Evolutionary conservation across 345 rosid species (phyloP).

Genomic region (Pistacia atlantica): DNA sequence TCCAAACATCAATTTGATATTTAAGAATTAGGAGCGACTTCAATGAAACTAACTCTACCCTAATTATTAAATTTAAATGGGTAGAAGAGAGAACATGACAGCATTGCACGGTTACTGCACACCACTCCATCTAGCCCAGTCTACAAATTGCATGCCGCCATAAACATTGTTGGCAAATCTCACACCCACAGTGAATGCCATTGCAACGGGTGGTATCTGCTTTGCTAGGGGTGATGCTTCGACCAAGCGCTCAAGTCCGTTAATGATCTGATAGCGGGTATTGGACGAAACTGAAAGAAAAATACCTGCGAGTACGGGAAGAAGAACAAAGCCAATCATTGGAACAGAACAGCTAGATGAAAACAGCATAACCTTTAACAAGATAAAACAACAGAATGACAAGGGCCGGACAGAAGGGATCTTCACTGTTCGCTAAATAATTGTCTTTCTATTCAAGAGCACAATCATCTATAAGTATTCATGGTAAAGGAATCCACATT

Average conservation of each 20-base stretch:
- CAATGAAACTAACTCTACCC: background rate
- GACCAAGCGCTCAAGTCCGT: conserved; percentile 73
- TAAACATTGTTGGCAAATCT: conserved; percentile 82
- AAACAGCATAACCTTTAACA: background rate
- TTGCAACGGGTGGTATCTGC: conserved; percentile 66
- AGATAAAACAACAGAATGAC: background rate
- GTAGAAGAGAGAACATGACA: background rate
- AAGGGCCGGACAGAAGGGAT: background rate
- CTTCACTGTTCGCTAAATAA: background rate
- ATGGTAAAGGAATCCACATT: too few species aligned
- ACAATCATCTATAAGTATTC: background rate
- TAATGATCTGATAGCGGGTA: conserved; percentile 75
- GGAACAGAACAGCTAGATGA: background rate
- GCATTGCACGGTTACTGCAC: conserved; percentile 37
- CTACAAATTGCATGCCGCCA: conserved; percentile 92
- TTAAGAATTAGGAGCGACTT: background rate
- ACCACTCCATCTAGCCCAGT: conserved; percentile 86
- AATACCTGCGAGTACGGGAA: conserved; percentile 48
- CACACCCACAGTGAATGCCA: conserved; percentile 88
- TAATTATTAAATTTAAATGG: background rate
- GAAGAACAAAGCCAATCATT: background rate
- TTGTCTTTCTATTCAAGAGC: background rate
- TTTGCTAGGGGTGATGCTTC: conserved; percentile 78
- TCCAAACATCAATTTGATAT: too few species aligned
- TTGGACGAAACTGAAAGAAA: conserved; percentile 84